phyloP scores from a whole-genome alignment of 2,329 filamentous ascomycete genomes.

The Cordyceps cateniannulata region DNA sequence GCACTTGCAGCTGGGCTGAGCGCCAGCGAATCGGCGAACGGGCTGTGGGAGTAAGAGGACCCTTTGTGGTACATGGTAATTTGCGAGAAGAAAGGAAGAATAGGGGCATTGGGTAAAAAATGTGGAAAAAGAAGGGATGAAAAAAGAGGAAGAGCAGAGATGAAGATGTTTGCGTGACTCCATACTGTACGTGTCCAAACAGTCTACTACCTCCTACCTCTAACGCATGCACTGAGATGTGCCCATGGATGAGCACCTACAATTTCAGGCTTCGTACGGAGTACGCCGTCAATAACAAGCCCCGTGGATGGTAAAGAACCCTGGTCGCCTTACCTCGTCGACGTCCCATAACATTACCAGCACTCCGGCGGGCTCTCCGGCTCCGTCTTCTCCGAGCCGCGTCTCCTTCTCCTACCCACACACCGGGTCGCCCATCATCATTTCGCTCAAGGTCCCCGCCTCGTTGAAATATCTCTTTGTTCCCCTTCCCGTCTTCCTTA shows the following conservation, averaged over 20 bases:
- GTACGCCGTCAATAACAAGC: too few species aligned
- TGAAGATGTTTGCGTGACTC: background rate
- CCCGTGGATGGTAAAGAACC: too few species aligned
- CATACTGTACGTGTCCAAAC: too few species aligned
- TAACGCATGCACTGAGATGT: too few species aligned
- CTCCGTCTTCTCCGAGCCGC: background rate
- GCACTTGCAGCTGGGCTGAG: too few species aligned
- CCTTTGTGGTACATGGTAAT: background rate
- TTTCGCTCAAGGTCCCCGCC: background rate
- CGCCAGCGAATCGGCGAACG: too few species aligned
- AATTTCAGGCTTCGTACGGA: too few species aligned
- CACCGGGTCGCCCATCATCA: background rate
- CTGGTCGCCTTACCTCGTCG: too few species aligned
- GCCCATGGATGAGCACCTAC: too few species aligned
- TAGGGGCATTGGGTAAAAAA: too few species aligned
- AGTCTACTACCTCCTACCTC: too few species aligned
- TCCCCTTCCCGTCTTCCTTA: background rate
- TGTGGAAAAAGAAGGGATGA: background rate
- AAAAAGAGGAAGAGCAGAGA: background rate
- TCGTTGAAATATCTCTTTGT: background rate
- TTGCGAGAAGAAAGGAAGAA: background rate
- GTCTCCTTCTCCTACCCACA: background rate
- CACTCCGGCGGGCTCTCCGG: background rate
- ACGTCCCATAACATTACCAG: too few species aligned
- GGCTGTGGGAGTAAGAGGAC: background rate